Percentiles rank a stretch among this genome's conserved stretches.
These are phyloP conservation scores for Sarocladium strictum DNA, from an alignment of 2,329 filamentous ascomycete species.

Conservation along the genomic window DNA sequence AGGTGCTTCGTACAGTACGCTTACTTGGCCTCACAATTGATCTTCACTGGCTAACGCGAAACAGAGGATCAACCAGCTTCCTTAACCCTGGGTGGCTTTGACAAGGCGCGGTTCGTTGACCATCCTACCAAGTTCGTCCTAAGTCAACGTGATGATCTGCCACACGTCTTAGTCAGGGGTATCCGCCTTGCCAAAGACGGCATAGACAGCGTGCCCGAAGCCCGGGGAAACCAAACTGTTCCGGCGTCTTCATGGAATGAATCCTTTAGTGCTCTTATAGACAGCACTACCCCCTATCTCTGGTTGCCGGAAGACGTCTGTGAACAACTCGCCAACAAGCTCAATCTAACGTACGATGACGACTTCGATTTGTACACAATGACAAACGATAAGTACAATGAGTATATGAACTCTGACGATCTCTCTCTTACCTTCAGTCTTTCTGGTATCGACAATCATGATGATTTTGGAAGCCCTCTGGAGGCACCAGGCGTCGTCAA, in stretches of 20 bases:
- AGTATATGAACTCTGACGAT: slow-evolving; percentile 35
- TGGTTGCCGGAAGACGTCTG: slow-evolving; percentile 58
- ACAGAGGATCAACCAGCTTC: slow-evolving; percentile 41
- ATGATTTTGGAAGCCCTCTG: slow-evolving; percentile 45
- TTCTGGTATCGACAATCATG: slow-evolving; percentile 47
- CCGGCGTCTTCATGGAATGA: slow-evolving; percentile 39
- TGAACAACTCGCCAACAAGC: slow-evolving; percentile 54
- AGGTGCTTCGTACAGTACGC: slow-evolving; percentile 64
- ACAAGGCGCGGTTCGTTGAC: slow-evolving; percentile 52
- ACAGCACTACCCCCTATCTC: slow-evolving; percentile 58
- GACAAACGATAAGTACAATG: slow-evolving; percentile 47
- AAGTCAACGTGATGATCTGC: slow-evolving; percentile 47
- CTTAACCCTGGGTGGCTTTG: slow-evolving; percentile 66
- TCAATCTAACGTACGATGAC: slow-evolving; percentile 61
- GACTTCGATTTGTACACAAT: slow-evolving; percentile 60
- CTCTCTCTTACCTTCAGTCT: slow-evolving; percentile 53
- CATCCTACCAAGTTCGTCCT: slow-evolving; percentile 57
- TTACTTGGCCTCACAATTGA: not conserved
- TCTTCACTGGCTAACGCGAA: slow-evolving; percentile 12
- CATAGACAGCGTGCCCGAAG: slow-evolving; percentile 15
- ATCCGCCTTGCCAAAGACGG: slow-evolving; percentile 31
- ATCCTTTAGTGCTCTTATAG: slow-evolving; percentile 49
- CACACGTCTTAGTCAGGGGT: slow-evolving; percentile 55
- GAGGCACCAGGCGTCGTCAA: slow-evolving; percentile 47
- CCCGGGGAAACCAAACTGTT: slow-evolving; percentile 19